Evolutionary conservation across 768 basidiomycete genomes (phyloP), one percentile per base, ranked within the genome.

Genomic region (Leucocoprinus sp.): DNA sequence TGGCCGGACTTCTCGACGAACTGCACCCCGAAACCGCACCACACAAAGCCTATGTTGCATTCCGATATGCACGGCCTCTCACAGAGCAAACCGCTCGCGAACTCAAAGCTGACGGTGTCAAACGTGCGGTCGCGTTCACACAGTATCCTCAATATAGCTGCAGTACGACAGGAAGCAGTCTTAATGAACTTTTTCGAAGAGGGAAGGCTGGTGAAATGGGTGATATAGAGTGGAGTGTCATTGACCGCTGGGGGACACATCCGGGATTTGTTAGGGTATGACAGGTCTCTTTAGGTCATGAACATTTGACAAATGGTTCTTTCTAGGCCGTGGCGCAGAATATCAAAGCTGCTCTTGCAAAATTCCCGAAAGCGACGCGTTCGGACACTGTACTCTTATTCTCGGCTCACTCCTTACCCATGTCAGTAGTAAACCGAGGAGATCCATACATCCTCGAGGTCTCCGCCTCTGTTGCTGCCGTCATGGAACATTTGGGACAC

Each of bases 101-200:
- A 62, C 83, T 99, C 84, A 81, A 80, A 65, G 75, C 69, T 42
- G 96, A 98, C 59, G 92, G 93, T 17, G 91, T 99, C 24, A 84
- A 75, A 61, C 72, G 93, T 51, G 96, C 95, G 0, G 70, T 99
- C 21, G 96, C 93, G 15, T 99, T 99, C 68, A 90, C 90, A 2
- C 96, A 99, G 64, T 99, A 99, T 62, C 96, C 96, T 1, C 96
- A 99, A 63, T 99, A 99, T 64, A 89, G 85, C 57, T 99, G 96
- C 64, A 93, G 90, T 51, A 99, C 96, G 8, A 98, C 96, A 0
- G 96, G 96, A 41, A 96, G 93, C 66, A 93, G 90, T 61, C 60
- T 99, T 58, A 99, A 98, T 57, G 96, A 99, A 61, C 66, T 99
- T 21, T 93, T 77, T 56, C 69, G 84, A 60, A 67, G 64, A 55